Base-by-base conservation (phyloP, 768 basidiomycete species). In the Lentinula aciculospora region DNA sequence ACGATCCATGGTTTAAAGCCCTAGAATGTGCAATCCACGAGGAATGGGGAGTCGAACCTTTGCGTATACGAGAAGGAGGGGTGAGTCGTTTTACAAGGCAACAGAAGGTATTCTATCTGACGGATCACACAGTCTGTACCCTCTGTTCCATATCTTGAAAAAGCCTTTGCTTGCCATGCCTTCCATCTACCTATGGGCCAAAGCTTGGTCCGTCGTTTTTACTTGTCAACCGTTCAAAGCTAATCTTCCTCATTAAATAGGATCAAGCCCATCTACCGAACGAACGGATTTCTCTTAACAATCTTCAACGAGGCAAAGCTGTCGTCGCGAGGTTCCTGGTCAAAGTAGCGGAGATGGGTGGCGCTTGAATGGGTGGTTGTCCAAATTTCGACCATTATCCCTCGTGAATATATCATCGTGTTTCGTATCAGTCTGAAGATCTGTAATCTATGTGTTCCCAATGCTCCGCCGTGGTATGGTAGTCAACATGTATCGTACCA, bases 151-250 rank as follows among this genome's bases (percentile, higher is more conserved):
- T 95, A 86, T 70, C 76, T 99, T 3, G 97, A 99, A 71, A 93
- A 94, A 63, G 85, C 88, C 67, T 96, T 99, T 62, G 75, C 79
- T 1, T 97, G 94, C 56, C 88, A 85, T 48, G 93, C 93, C 19
- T 78, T 98, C 10, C 97, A 99, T 71, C 78, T 99, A 2, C 97
- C 97, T 0, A 84, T 99, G 73, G 97, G 96, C 0, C 93, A 96
- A 67, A 91, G 89, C 69, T 84, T 87, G 39, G 92, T 92, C 61
- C 67, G 85, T 74, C 1, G 17, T 37, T 31, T 53, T 3, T 10
- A 37, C 1, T n/a, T 50, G 5, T 36, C 53, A 48, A 27, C 53
- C 58, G 29, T 51, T 37, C 25, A 53, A 60, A 44, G 48, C 27
- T 51, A 58, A 31, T 53, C 53, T 44, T 13, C 13, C 48, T 40